Conservation (phyloP, 371 early-diverging fungal species). For the Mucor saturninus region DNA sequence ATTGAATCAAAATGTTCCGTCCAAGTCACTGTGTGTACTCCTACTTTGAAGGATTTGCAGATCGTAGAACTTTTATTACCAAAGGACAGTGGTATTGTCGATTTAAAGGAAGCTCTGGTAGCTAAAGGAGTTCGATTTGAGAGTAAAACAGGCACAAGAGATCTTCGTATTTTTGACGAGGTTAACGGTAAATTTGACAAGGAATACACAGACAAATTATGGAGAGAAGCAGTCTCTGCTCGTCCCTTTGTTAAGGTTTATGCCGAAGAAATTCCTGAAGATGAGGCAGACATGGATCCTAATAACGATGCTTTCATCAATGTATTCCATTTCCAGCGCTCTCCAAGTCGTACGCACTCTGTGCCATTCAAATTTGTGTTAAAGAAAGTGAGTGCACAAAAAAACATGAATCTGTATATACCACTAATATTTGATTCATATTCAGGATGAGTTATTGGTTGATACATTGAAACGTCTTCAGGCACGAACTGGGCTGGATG, state of each 20-base stretch:
- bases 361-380: constrained; percentile 83
- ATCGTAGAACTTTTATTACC: constrained; percentile 40
- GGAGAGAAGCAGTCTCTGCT: constrained; percentile 15
- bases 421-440: not conserved
- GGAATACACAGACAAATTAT: constrained; percentile 21
- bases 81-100: constrained; percentile 27
- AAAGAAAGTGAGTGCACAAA: constrained; percentile 48
- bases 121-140: constrained; percentile 24
- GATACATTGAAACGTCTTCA: constrained; percentile 78
- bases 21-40: constrained; percentile 62
- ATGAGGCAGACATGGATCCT: constrained; percentile 44
- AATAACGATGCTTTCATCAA: constrained; percentile 50
- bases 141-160: constrained; percentile 9
- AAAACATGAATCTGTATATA: not conserved
- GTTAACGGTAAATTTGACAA: constrained; percentile 24
- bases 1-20: constrained; percentile 77
- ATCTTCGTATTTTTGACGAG: constrained; percentile 25
- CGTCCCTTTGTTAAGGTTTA: constrained; percentile 19
- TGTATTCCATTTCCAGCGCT: constrained; percentile 80
- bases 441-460: constrained; percentile 67
- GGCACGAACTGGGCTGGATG: constrained; percentile 73
- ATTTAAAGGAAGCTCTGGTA: constrained; percentile 28
- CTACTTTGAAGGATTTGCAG: constrained; percentile 36
- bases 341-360: constrained; percentile 71
- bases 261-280: constrained; percentile 61